Evolutionary conservation across 2,329 filamentous ascomycete genomes (phyloP).

Genomic region (Pseudopyricularia javanii): DNA sequence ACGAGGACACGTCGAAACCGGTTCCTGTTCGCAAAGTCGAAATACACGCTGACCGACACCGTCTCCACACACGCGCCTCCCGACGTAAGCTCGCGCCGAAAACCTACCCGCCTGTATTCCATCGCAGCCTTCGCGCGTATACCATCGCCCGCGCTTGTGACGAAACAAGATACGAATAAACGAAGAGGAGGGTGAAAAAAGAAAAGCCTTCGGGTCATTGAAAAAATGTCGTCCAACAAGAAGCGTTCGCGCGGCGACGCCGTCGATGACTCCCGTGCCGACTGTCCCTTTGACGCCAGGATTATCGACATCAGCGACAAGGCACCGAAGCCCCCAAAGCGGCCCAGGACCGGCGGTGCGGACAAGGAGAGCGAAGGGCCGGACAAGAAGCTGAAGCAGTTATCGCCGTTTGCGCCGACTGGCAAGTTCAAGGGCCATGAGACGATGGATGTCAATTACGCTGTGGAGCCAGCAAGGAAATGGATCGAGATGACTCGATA

Average conservation of each 20-base stretch:
- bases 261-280: conserved; percentile 38
- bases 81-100: too few relatives aligned
- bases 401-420: conserved; percentile 39
- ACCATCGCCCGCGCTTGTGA: too few relatives aligned
- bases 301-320: conserved; percentile 32
- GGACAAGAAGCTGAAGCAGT: conserved; percentile 32
- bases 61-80: too few relatives aligned
- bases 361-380: conserved; percentile 26
- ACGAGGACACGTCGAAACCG: too few relatives aligned
- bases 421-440: conserved; percentile 42
- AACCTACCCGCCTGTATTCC: too few relatives aligned
- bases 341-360: conserved; percentile 27
- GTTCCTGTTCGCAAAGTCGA: too few relatives aligned
- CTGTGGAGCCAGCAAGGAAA: conserved; percentile 36
- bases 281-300: conserved; percentile 39
- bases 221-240: conserved; percentile 24
- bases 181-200: too few relatives aligned
- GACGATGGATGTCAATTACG: conserved; percentile 42
- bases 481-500: conserved; percentile 49
- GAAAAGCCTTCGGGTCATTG: too few relatives aligned
- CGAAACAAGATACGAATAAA: too few relatives aligned
- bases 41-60: too few relatives aligned
- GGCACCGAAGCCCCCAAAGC: conserved; percentile 31
- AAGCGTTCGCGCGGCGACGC: conserved; percentile 38
- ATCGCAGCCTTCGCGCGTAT: too few relatives aligned